Conservation (phyloP, 441 rosid species). For the Metrosideros polymorpha region DNA sequence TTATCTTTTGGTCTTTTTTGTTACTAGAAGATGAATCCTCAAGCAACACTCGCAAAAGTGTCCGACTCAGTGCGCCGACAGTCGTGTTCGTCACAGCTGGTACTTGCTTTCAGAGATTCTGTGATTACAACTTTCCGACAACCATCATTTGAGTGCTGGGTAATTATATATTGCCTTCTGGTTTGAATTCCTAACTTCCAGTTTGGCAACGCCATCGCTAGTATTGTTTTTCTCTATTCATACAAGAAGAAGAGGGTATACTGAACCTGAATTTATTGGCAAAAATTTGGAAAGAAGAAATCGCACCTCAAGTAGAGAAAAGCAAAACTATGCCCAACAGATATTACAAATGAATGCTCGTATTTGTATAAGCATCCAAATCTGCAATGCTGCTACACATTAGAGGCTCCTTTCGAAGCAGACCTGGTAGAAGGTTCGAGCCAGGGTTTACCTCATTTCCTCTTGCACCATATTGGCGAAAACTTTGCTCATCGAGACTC, state of each 20-base stretch:
- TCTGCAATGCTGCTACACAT: neutral
- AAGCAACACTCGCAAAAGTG: too few relatives aligned
- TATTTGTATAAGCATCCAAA: neutral
- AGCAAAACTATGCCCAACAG: neutral
- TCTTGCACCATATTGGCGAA: conserved; percentile 77
- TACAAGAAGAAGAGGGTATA: neutral
- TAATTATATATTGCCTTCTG: neutral
- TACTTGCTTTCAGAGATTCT: too few relatives aligned
- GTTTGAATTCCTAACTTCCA: neutral
- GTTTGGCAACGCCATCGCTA: neutral
- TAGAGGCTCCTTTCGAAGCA: neutral
- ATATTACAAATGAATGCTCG: neutral
- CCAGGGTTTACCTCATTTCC: conserved; percentile 28
- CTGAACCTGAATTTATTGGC: too few relatives aligned
- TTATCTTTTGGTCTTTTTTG: neutral
- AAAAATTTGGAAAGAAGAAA: neutral
- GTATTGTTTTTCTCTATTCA: neutral
- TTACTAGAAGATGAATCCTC: too few relatives aligned
- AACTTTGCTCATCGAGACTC: conserved; percentile 63
- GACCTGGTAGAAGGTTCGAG: neutral
- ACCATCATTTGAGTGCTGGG: neutral
- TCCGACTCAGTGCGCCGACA: too few relatives aligned
- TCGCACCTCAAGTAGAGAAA: neutral
- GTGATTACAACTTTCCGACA: too few relatives aligned
- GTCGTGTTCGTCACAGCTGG: too few relatives aligned